Conservation (phyloP, 2,329 filamentous ascomycete genomes). For the Pseudogymnoascus sp. region DNA sequence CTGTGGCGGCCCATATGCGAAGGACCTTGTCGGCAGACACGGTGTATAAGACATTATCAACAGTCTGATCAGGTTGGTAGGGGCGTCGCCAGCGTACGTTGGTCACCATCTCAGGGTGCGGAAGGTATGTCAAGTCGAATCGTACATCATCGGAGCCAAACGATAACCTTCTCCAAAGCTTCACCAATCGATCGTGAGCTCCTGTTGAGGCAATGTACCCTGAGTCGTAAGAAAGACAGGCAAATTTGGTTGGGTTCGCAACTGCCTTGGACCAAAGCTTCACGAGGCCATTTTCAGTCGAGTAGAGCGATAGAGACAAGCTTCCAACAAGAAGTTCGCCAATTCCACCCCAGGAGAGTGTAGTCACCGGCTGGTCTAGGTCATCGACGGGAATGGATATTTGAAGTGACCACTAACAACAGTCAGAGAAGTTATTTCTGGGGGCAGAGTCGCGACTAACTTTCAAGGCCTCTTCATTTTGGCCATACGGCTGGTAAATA, state of each 20-base stretch:
- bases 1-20: constrained; percentile 73
- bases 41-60: constrained; percentile 85
- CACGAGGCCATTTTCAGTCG: constrained; percentile 38
- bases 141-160: constrained; percentile 75
- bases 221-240: constrained; percentile 77
- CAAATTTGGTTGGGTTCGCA: constrained; percentile 64
- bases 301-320: constrained; percentile 60
- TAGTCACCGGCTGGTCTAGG: constrained; percentile 37
- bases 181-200: constrained; percentile 71
- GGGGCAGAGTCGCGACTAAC: constrained; percentile 36
- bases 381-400: constrained; percentile 44
- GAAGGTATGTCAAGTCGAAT: constrained; percentile 85
- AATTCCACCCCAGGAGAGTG: constrained; percentile 77
- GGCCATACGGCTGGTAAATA: constrained; percentile 68
- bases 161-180: constrained; percentile 83
- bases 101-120: constrained; percentile 75
- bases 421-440: constrained; percentile 16
- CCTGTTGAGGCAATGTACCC: constrained; percentile 77
- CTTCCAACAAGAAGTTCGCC: constrained; percentile 80
- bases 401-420: constrained; percentile 53
- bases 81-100: constrained; percentile 79
- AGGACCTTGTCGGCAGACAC: constrained; percentile 73
- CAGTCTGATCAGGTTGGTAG: constrained; percentile 64
- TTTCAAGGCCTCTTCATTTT: constrained; percentile 64
- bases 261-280: constrained; percentile 67